These are phyloP conservation scores for Endogone sp. DNA, from an alignment of 192 early-diverging fungal species.

Conservation along the genomic window DNA sequence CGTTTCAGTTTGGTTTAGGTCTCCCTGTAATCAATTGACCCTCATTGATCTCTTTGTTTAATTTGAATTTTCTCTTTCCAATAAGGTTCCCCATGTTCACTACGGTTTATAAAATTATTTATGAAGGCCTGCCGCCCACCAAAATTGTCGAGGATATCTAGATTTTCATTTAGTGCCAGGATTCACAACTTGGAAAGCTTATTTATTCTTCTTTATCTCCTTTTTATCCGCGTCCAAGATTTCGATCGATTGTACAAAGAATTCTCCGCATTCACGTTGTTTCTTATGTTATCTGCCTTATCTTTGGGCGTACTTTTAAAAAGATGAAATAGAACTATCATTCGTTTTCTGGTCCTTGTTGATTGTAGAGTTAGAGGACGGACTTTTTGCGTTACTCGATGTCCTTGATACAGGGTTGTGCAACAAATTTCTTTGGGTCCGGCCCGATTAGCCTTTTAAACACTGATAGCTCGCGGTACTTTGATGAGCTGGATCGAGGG, in stretches of 20 bases:
- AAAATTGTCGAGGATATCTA: slow-evolving; percentile 66
- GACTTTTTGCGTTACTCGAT: background rate
- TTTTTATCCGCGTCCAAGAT: background rate
- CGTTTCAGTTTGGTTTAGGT: background rate
- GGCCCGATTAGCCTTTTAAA: too few relatives aligned
- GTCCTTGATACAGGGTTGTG: background rate
- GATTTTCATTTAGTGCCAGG: background rate
- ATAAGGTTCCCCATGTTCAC: slow-evolving; percentile 85
- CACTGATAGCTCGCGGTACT: too few relatives aligned
- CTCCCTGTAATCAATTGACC: too few relatives aligned
- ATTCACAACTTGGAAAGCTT: background rate
- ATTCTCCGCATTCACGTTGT: background rate
- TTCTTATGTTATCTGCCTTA: background rate
- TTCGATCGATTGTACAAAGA: background rate
- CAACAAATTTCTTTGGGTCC: too few relatives aligned
- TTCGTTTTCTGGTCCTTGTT: too few relatives aligned
- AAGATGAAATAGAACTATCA: background rate
- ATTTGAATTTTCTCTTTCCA: slow-evolving; percentile 15
- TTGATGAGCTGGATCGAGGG: too few relatives aligned
- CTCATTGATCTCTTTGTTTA: too few relatives aligned
- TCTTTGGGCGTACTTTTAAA: background rate
- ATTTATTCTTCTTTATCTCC: background rate
- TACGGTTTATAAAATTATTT: slow-evolving; percentile 89
- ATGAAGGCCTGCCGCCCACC: slow-evolving; percentile 66
- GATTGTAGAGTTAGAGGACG: too few relatives aligned